Conservation (phyloP, 192 early-diverging fungal genomes). For the Coemansia sp. region DNA sequence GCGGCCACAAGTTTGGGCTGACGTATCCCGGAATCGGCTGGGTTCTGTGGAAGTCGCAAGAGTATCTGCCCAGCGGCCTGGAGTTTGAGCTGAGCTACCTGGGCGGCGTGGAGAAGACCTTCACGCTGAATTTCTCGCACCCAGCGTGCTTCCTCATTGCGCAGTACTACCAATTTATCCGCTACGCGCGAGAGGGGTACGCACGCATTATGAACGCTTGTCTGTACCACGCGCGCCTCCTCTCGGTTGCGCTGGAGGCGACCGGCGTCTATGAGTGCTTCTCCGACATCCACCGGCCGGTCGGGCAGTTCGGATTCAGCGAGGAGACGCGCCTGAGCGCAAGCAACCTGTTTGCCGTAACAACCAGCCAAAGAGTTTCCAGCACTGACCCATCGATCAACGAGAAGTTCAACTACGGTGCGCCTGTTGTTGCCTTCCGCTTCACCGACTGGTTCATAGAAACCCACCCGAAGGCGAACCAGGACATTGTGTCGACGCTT, state of each 20-base stretch:
- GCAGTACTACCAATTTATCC: slow-evolving; percentile 82
- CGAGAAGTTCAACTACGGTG: slow-evolving; percentile 48
- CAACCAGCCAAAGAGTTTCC: not conserved
- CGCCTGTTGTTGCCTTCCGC: slow-evolving; percentile 67
- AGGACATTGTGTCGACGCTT: slow-evolving; percentile 60
- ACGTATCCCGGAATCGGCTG: slow-evolving; percentile 82
- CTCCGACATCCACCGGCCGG: slow-evolving; percentile 62
- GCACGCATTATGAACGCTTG: slow-evolving; percentile 65
- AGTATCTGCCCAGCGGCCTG: slow-evolving; percentile 71
- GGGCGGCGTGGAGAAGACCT: slow-evolving; percentile 66
- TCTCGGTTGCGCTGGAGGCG: slow-evolving; percentile 57
- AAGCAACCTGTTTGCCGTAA: slow-evolving; percentile 21
- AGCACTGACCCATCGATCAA: slow-evolving; percentile 32
- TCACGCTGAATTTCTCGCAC: slow-evolving; percentile 77
- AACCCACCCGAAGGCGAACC: slow-evolving; percentile 56
- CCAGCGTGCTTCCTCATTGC: slow-evolving; percentile 71
- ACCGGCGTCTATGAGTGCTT: slow-evolving; percentile 64
- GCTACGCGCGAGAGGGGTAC: slow-evolving; percentile 68
- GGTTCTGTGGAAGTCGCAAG: slow-evolving; percentile 69
- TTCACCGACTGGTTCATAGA: slow-evolving; percentile 58
- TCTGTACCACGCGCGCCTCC: slow-evolving; percentile 57
- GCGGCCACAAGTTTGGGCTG: slow-evolving; percentile 87
- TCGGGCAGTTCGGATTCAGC: slow-evolving; percentile 48
- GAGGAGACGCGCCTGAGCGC: slow-evolving; percentile 30
- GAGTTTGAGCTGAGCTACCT: slow-evolving; percentile 77